Base-by-base conservation (phyloP, 495 filamentous ascomycete species). In the Hyaloscypha bicolor region DNA sequence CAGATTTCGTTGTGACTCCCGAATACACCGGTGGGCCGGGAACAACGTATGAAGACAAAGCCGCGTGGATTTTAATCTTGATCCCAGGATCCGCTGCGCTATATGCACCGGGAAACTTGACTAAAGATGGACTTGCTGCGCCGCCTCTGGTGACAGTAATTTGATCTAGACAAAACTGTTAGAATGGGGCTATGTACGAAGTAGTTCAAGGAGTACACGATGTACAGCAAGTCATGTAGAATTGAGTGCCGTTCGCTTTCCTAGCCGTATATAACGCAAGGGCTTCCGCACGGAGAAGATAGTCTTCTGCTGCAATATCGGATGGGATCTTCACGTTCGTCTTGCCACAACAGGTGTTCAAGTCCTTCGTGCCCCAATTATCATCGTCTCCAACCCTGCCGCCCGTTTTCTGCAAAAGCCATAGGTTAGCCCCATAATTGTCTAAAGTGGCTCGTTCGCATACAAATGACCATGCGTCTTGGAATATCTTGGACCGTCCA, bases 201-300 rank as follows among this genome's bases (percentile, higher is more conserved):
- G 19, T 16, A 16, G 6, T 4, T 60, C 35, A 35, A 52, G 4
- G 25, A 32, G 56, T 12, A 32, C 6, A 11, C 11, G 39, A 62
- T 62, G 6, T 66, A 66, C 67, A 71, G 70, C 83, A 86, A n/a
- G 37, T 68, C 48, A 76, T 70, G 76, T 94, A 95, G 76, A 86
- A 86, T 82, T 95, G 91, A 4, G 91, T 89, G 42, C 90, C 90
- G 72, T 88, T 81, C 21, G 69, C 66, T 22, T 79, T 72, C 29
- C 75, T 80, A 11, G 87, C 89, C 25, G 83, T 82, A 80, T 94
- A 90, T 21, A 94, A 83, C 21, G 88, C 91, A 60, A 93, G 90
- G 68, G 93, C 88, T 77, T 95, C 92, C 73, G 92, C 89, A 37
- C 92, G 89, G 56, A 95, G 78, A 66, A 95, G 87, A 73, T 93